Evolutionary conservation across 345 rosid species (phyloP), one percentile per base, ranked within the genome.

Genomic region (Salix brachista): DNA sequence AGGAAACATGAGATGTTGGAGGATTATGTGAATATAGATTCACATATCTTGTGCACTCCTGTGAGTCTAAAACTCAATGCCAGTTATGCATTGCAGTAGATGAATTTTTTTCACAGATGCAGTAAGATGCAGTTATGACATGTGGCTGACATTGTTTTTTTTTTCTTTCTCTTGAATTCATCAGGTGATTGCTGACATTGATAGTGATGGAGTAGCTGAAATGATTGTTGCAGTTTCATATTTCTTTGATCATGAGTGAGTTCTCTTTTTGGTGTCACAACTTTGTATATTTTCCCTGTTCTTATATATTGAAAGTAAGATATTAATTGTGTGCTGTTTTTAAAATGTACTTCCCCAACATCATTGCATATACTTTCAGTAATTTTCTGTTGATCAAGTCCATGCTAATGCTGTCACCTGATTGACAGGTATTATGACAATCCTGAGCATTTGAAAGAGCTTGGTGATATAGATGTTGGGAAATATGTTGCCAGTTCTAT

Each of bases 161-260:
- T 69, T 69, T 17, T 71, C 8, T 21, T 1, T 83, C 37, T 79
- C 74, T 72, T 77, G 65, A 79, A 71, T 69, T 80, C 65, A 76
- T 83, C 86, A 94, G 99, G 93, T 96, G 71, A 92, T 96, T 79
- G 98, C 97, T 70, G 99, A 96, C 83, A 94, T 96, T 76, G 99
- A 96, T 83, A 92, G 90, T 68, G 99, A 96, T 78, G 99, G 99
- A 71, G 86, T 94, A 61, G 82, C 91, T 14, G 99, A 96, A 88
- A 96, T 96, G 97, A 79, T 96, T 83, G 81, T 96, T 75, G 97
- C 97, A 73, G 97, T 87, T 84, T 96, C 99, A 60, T 94, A 91
- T 86, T 96, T 92, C 90, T 96, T 96, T 70, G 98, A 96, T 83
- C 97, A 86, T 1, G 99, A 96, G 98, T 94, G 79, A 90, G 97